Conservation (phyloP, 2,329 filamentous ascomycete species). For the Tolypocladium album region DNA sequence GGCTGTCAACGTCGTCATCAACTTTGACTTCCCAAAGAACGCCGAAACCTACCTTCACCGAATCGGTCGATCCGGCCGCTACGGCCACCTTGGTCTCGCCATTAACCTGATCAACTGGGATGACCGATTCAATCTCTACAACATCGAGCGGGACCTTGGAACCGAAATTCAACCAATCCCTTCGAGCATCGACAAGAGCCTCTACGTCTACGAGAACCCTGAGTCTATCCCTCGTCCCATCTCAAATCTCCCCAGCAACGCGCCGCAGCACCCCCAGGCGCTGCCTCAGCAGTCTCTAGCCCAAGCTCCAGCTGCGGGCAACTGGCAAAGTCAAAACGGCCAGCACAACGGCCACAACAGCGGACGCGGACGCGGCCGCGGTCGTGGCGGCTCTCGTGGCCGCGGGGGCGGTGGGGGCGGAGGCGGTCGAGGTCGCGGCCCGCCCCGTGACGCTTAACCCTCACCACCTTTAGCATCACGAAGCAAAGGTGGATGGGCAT, state of each 20-base stretch:
- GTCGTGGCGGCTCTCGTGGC: constrained; percentile 22
- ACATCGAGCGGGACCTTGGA: constrained; percentile 92
- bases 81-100: constrained; percentile 91
- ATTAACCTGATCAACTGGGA: constrained; percentile 99
- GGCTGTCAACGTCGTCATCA: constrained; percentile 98
- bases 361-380: constrained; percentile 26
- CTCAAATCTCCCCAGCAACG: constrained; percentile 32
- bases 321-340: constrained; percentile 30
- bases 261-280: constrained; percentile 19
- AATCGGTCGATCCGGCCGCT: constrained; percentile 94
- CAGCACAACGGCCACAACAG: constrained; percentile 25
- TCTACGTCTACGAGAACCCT: constrained; percentile 96
- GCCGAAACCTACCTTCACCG: constrained; percentile 97
- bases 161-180: constrained; percentile 98
- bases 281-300: constrained; percentile 7
- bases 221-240: constrained; percentile 85
- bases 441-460: constrained; percentile 22
- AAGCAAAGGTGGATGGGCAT: constrained; percentile 10
- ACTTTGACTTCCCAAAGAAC: constrained; percentile 99
- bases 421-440: constrained; percentile 24
- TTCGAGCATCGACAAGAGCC: constrained; percentile 85
- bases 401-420: constrained; percentile 22
- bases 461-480: constrained; percentile 10
- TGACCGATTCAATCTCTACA: constrained; percentile 96
- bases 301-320: constrained; percentile 20